A percentile compares a stretch with the other conserved stretches of the same genome.
Evolutionary conservation across 2,329 filamentous ascomycete species (phyloP).

Genomic region (Gliomastix tumulicola): DNA sequence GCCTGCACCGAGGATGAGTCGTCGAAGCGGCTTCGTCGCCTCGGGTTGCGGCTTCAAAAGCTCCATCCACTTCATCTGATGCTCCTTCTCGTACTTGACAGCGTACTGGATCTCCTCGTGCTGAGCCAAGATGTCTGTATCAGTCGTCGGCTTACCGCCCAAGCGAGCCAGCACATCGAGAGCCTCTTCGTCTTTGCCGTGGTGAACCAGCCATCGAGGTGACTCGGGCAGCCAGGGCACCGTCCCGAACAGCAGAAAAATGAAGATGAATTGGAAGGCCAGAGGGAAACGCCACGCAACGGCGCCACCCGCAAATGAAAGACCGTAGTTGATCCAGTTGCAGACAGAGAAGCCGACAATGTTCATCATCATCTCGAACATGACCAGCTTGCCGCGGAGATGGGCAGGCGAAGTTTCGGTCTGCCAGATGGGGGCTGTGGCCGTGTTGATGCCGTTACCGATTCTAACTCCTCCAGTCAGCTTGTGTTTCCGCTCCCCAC

Average conservation of each 20-base stretch:
- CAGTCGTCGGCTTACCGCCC: conserved; percentile 13
- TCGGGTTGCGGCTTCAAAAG: conserved; percentile 11
- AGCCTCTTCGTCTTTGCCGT: conserved; percentile 17
- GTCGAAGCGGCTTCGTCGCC: conserved; percentile 13
- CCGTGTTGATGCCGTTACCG: conserved; percentile 1
- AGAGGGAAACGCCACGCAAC: conserved; percentile 36
- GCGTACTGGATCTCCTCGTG: conserved; percentile 36
- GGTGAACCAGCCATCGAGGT: conserved; percentile 21
- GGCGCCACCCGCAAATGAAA: conserved; percentile 24
- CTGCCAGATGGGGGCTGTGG: not conserved
- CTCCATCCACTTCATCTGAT: conserved; percentile 17
- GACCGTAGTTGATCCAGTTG: conserved; percentile 31
- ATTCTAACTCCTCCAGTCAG: conserved; percentile 14
- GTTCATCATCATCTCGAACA: conserved; percentile 23
- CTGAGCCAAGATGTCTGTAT: conserved; percentile 14
- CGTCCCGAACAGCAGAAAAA: conserved; percentile 16
- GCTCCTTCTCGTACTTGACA: conserved; percentile 3
- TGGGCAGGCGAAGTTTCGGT: not conserved
- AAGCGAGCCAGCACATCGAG: conserved; percentile 14
- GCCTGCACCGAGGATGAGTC: conserved; percentile 31
- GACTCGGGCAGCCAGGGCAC: conserved; percentile 22
- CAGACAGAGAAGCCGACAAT: conserved; percentile 21
- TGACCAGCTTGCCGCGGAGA: conserved; percentile 8
- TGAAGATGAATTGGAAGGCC: conserved; percentile 36
- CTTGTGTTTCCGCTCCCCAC: too few species aligned